Percentiles rank a stretch among this genome's conserved stretches.
phyloP scores from a whole-genome alignment of 176 grass and related monocot species.

The Aegilops speltoides region DNA sequence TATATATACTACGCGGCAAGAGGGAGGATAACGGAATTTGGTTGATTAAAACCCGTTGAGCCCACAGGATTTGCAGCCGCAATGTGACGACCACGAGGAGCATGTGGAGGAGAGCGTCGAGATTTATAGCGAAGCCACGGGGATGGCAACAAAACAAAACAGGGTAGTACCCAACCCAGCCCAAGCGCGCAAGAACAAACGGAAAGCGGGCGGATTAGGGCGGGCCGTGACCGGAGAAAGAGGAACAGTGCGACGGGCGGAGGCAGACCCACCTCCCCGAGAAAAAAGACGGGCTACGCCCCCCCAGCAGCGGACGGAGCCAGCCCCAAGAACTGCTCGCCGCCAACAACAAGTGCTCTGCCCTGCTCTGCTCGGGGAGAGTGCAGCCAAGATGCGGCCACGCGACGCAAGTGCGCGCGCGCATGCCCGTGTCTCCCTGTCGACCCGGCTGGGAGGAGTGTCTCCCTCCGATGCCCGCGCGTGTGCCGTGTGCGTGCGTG shows the following conservation, averaged over 20 bases:
- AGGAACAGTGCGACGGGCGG: slow-evolving; percentile 29
- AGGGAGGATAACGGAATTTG: background rate
- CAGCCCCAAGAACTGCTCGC: background rate
- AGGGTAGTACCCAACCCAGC: background rate
- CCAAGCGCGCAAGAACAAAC: slow-evolving; percentile 44
- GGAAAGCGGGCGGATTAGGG: slow-evolving; percentile 16
- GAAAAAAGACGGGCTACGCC: slow-evolving; percentile 5
- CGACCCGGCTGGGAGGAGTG: background rate
- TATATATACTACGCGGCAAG: background rate
- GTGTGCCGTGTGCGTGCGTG: background rate
- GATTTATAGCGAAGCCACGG: slow-evolving; percentile 40
- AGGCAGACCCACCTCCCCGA: slow-evolving; percentile 34
- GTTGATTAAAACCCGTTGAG: slow-evolving; percentile 29
- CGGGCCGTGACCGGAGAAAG: slow-evolving; percentile 45
- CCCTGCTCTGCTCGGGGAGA: slow-evolving; percentile 11
- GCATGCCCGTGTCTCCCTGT: slow-evolving; percentile 32
- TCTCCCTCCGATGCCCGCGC: background rate
- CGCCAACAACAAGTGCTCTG: background rate
- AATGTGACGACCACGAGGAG: slow-evolving; percentile 40
- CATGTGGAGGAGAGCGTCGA: slow-evolving; percentile 42
- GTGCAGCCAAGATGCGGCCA: slow-evolving; percentile 38
- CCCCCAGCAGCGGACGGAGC: slow-evolving; percentile 39
- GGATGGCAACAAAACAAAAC: slow-evolving; percentile 49
- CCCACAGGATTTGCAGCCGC: background rate
- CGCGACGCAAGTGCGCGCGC: slow-evolving; percentile 30